Percentiles rank a stretch among this genome's conserved stretches.
Evolutionary conservation across 176 grass and related monocot species (phyloP).

Genomic region (Bothriochloa decipiens): DNA sequence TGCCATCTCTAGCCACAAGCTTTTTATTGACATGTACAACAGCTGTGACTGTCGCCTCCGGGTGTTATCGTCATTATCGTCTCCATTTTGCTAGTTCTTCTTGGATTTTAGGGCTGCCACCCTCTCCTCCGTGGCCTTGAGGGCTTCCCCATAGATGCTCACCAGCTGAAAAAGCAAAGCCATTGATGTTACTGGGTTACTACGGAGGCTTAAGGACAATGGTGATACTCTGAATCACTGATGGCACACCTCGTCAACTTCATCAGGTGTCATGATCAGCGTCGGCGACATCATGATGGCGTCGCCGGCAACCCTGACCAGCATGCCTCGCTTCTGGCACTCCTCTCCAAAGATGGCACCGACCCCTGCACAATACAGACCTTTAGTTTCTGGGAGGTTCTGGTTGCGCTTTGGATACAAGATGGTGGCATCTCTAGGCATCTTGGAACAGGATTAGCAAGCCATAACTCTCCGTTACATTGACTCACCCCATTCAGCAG

Average conservation of each 20-base stretch:
- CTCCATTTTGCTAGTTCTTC: constrained; percentile 26
- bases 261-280: constrained; percentile 60
- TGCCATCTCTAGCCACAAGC: constrained; percentile 6
- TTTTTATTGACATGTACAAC: constrained; percentile 45
- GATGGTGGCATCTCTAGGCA: background rate
- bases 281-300: constrained; percentile 95
- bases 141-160: constrained; percentile 76
- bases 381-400: background rate
- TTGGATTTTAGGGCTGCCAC: constrained; percentile 74
- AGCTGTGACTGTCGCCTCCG: background rate
- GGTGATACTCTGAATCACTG: background rate
- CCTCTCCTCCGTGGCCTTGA: constrained; percentile 72
- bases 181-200: background rate
- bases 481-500: constrained; percentile 82
- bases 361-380: constrained; percentile 56
- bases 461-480: background rate
- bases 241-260: constrained; percentile 80
- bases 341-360: constrained; percentile 86
- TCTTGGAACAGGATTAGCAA: background rate
- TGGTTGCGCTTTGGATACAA: background rate
- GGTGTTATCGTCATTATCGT: constrained; percentile 4
- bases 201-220: background rate
- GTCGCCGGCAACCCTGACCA: constrained; percentile 86
- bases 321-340: constrained; percentile 85
- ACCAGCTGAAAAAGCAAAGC: constrained; percentile 56